phyloP scores from a whole-genome alignment of 345 rosid genomes.

The Trapa bicornis region DNA sequence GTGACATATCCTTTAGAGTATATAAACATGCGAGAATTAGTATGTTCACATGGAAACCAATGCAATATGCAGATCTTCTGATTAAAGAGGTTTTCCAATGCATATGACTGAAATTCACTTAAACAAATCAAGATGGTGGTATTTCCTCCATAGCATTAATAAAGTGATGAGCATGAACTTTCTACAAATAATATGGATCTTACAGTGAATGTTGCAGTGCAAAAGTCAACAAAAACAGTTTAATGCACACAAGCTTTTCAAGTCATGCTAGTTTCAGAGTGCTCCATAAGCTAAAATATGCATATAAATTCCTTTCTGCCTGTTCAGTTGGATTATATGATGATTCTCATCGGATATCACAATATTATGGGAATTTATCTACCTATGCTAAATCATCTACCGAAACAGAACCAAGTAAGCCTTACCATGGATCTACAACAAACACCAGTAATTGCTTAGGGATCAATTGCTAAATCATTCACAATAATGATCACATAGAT shows the following conservation, averaged over 20 bases:
- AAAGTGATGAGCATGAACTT: not conserved
- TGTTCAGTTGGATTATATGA: not conserved
- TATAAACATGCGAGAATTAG: not conserved
- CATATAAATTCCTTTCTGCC: not conserved
- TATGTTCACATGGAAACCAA: not conserved
- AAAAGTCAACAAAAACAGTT: not conserved
- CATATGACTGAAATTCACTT: not conserved
- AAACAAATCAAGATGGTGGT: not conserved
- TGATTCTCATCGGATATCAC: not conserved
- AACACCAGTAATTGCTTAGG: no score
- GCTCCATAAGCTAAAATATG: not conserved
- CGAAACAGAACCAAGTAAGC: no score
- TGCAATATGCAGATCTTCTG: not conserved
- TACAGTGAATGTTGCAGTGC: not conserved
- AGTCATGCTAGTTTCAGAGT: not conserved
- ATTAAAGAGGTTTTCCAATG: not conserved
- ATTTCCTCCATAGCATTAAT: not conserved
- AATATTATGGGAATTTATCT: not conserved
- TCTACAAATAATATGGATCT: not conserved
- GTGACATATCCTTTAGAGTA: not conserved
- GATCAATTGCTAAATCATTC: no score
- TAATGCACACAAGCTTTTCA: not conserved
- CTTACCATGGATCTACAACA: no score
- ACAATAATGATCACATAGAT: no score
- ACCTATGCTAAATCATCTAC: no score